Evolutionary conservation across 805 yeast species (phyloP), one percentile per base, ranked within the genome.

Genomic region (Kuraishia ogatae): DNA sequence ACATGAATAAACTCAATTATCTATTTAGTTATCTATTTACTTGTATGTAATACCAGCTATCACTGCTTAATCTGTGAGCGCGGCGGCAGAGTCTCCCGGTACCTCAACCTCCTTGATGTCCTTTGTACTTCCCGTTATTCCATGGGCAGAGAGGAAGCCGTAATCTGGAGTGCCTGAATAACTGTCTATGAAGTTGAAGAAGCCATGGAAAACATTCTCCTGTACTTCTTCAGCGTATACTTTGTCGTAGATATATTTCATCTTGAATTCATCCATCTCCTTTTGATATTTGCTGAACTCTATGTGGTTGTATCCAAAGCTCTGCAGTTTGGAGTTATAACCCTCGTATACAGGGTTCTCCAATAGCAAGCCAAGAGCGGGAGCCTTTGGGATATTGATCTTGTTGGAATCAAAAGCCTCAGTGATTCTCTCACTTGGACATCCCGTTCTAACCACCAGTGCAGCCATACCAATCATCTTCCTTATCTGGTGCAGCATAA

Each of bases 401-500:
- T 85, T 88, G 47, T 79, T 79, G 1, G 82, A 77, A 4, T 83
- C 82, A 66, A 89, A 94, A 2, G 96, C 88, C 63, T 89, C 89
- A 8, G 73, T 66, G 58, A 94, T 88, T 62, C 96, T 82, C 24
- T 79, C 79, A 35, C 81, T 65, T 2, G 97, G 96, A 65, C 92
- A 83, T 11, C 96, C 94, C 20, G 94, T 84, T 65, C 99, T 80
- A 22, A 93, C 84, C 19, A 88, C 82, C 56, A 93, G 75, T 0
- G 92, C 82, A 1, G 96, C 96, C 96, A 93, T 86, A 22, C 97
- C 93, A 57, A 94, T 89, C 98, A 94, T 94, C 68, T 94, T 94
- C 67, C 99, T 84, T 66, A 94, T 94, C 77, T 93, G 99, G 72
- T 93, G 98, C 59, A 94, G 78, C 98, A 94, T 94, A 71, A 94